Conservation (phyloP, 2,329 filamentous ascomycete species). For the Colletotrichum graminicola region DNA sequence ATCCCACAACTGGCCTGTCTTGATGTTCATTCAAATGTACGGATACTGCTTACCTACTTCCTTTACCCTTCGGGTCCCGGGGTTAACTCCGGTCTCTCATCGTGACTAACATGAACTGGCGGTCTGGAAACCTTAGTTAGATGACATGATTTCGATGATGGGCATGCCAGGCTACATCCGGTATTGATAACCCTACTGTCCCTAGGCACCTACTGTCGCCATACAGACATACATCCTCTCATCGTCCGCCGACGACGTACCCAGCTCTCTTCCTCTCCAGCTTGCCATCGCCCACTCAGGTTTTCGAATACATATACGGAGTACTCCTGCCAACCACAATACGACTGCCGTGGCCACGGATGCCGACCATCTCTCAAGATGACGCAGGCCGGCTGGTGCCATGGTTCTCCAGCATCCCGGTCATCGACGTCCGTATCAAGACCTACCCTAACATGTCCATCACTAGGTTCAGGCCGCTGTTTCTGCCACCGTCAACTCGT, state of each 20-base stretch:
- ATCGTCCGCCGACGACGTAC: constrained; percentile 13
- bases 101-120: constrained; percentile 24
- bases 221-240: not conserved
- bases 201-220: too few relatives aligned
- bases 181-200: not conserved
- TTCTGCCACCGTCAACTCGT: not conserved
- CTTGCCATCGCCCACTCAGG: not conserved
- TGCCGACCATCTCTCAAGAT: constrained; percentile 30
- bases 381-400: constrained; percentile 24
- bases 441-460: not conserved
- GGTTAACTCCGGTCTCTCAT: constrained; percentile 15
- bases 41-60: not conserved
- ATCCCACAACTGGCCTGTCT: not conserved
- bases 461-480: not conserved
- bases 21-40: not conserved
- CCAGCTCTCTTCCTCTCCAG: not conserved
- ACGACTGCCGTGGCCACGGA: constrained; percentile 20
- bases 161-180: not conserved
- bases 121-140: constrained; percentile 23
- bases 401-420: constrained; percentile 23
- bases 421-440: constrained; percentile 3
- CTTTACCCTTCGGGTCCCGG: not conserved
- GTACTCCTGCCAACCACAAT: constrained; percentile 19
- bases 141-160: not conserved
- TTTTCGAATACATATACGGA: not conserved